These are phyloP conservation scores for Ophiognomonia clavigignenti-juglandacearum DNA, from an alignment of 2,329 filamentous ascomycete genomes.

Conservation along the genomic window DNA sequence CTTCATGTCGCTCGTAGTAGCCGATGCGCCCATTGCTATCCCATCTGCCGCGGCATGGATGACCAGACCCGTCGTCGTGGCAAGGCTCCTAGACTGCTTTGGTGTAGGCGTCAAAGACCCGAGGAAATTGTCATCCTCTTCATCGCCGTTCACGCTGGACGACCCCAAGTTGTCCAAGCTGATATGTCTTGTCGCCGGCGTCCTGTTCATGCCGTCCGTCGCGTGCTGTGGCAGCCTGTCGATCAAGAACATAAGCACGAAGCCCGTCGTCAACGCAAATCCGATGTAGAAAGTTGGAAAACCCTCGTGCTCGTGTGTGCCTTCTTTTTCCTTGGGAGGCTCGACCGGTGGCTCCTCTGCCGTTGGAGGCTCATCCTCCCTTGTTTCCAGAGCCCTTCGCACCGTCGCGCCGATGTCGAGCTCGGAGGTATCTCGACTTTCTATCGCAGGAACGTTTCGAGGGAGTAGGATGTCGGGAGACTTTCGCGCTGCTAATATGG, in stretches of 20 bases:
- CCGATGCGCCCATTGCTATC: conserved; percentile 90
- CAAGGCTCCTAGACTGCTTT: conserved; percentile 58
- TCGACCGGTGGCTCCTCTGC: conserved; percentile 13
- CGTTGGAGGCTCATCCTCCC: conserved; percentile 26
- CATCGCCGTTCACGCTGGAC: conserved; percentile 28
- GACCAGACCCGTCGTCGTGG: conserved; percentile 90
- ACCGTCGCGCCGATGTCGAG: conserved; percentile 4
- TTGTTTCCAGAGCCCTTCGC: conserved; percentile 15
- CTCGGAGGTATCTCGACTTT: background rate
- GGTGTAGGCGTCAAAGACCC: conserved; percentile 53
- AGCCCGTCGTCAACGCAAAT: conserved; percentile 79
- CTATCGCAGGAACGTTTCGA: background rate
- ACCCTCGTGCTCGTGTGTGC: conserved; percentile 33
- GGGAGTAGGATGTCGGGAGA: conserved; percentile 1
- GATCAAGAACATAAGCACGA: conserved; percentile 94
- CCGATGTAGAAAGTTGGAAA: conserved; percentile 75
- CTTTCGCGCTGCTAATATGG: conserved; percentile 4
- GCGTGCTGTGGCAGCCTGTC: conserved; percentile 77
- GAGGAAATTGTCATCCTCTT: conserved; percentile 54
- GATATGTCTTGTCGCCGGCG: conserved; percentile 74
- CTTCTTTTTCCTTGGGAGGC: conserved; percentile 15
- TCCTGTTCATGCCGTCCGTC: conserved; percentile 57
- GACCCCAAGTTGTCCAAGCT: conserved; percentile 72
- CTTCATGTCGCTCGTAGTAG: conserved; percentile 65
- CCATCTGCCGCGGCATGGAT: conserved; percentile 95